These are phyloP conservation scores for Musa itinerans DNA, from an alignment of 176 grass and related monocot genomes.

Conservation along the genomic window DNA sequence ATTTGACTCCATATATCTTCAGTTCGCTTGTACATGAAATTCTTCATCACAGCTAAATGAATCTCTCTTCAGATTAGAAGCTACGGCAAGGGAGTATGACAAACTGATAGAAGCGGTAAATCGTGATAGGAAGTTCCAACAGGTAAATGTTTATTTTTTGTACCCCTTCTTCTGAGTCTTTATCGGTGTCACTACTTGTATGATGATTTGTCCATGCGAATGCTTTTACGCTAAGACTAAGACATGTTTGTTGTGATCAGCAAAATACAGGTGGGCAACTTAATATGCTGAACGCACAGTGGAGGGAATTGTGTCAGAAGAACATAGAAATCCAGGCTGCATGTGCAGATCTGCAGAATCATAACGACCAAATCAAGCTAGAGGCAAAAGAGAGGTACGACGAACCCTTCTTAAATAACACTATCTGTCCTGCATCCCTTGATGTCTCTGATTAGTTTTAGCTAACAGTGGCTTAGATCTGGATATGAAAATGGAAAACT, in stretches of 20 bases:
- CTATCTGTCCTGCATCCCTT: not conserved
- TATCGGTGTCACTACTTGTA: not conserved
- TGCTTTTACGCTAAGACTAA: not conserved
- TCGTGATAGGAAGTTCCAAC: slow-evolving; percentile 91
- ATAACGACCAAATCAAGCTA: slow-evolving; percentile 56
- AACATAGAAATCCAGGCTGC: slow-evolving; percentile 82
- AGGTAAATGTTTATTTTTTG: slow-evolving; percentile 33
- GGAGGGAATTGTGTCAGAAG: slow-evolving; percentile 83
- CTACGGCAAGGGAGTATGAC: slow-evolving; percentile 65
- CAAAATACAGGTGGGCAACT: slow-evolving; percentile 84
- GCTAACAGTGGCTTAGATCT: slow-evolving; percentile 47
- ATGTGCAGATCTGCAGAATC: slow-evolving; percentile 63
- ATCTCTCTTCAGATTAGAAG: slow-evolving; percentile 52
- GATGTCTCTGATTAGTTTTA: not conserved
- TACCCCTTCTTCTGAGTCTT: not conserved
- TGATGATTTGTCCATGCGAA: not conserved
- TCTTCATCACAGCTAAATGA: not conserved
- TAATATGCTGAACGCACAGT: slow-evolving; percentile 63
- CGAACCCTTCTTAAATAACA: not conserved
- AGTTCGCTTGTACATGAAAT: not conserved
- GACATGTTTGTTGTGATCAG: slow-evolving; percentile 32
- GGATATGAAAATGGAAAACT: slow-evolving; percentile 33
- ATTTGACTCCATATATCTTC: too few relatives aligned
- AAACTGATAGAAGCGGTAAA: slow-evolving; percentile 88
- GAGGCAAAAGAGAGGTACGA: slow-evolving; percentile 68